phyloP scores from a whole-genome alignment of 108 stramenopile genomes.

The Bacterosira constricta region DNA sequence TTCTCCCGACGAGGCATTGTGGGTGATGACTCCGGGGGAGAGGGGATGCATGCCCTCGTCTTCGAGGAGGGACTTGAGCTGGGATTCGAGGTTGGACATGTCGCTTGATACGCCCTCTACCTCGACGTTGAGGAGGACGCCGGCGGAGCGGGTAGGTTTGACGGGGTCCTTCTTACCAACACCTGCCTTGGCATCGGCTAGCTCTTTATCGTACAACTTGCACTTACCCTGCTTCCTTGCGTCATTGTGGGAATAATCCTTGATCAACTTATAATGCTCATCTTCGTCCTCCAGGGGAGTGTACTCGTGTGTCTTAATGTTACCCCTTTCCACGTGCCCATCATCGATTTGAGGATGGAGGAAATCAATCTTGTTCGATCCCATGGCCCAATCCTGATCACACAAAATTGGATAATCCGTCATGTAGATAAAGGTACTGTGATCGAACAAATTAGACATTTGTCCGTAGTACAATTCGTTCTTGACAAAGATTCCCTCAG shows the following conservation, averaged over 20 bases:
- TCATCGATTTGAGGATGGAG: conserved; percentile 50
- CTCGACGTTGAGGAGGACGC: conserved; percentile 76
- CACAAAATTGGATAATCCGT: conserved; percentile 70
- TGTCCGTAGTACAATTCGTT: conserved; percentile 80
- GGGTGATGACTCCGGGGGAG: conserved; percentile 21
- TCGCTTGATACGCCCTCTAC: conserved; percentile 54
- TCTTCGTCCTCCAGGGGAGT: conserved; percentile 54
- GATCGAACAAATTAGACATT: conserved; percentile 67
- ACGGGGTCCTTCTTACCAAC: conserved; percentile 25
- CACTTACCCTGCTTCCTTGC: conserved; percentile 46
- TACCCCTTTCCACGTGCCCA: conserved; percentile 32
- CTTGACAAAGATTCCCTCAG: conserved; percentile 86
- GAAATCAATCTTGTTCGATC: conserved; percentile 75
- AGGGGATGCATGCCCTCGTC: conserved; percentile 31
- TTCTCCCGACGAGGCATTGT: conserved; percentile 24
- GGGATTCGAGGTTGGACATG: conserved; percentile 28
- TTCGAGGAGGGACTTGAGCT: conserved; percentile 31
- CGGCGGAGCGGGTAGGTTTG: conserved; percentile 61
- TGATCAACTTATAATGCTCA: conserved; percentile 59
- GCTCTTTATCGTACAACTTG: conserved; percentile 40
- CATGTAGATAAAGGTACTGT: conserved; percentile 58
- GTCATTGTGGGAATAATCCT: conserved; percentile 70
- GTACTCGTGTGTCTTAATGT: conserved; percentile 36
- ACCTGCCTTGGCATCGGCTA: conserved; percentile 26
- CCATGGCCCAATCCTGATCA: conserved; percentile 76